Base-by-base conservation (phyloP, 2,329 filamentous ascomycete species). In the Ophioceras dolichostomum region DNA sequence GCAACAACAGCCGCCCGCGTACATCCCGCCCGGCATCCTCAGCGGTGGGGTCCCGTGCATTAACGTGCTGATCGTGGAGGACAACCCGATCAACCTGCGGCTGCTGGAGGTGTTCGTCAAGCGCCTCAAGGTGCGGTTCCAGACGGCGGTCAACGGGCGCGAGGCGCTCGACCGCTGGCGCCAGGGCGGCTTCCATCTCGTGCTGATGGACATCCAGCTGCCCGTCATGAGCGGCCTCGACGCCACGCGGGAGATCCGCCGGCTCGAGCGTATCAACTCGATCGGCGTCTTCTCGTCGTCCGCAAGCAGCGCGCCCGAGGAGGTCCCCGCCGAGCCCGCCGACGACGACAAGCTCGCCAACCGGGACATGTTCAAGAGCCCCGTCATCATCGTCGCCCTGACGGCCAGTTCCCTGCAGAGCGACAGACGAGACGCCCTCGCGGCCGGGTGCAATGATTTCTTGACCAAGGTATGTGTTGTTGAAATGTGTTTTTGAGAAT, bases 181-280 rank as follows among this genome's bases (percentile, higher is more conserved):
- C 39, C 71, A 73, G 4, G 91, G 91, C 26, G 91, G 91, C 1
- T 96, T 94, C 53, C 91, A 98, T 61, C 63, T 98, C 45, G 91
- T 98, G 13, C 66, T 98, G 38, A 98, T 98, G 91, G 91, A 98
- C 56, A 96, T 98, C 47, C 91, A 96, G 55, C 69, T 98, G 40
- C 91, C 91, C 4, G 80, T 95, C 50, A 95, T 98, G 88, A 94
- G 82, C 48, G 91, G 91, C 1, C 65, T 98, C 21, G 86, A 95
- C 43, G 91, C 91, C 13, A 96, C 91, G 0, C 85, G 89, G 47
- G 91, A 96, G 61, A 98, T 98, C 39, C 72, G 91, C 37, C 68
- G 91, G 37, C 63, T 96, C 28, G 91, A 98, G 60, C 73, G 85
- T 36, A 72, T 94, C 44, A 96, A 96, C 56, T 82, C 80, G 5